Conservation (phyloP, 352 stramenopile species). For the Globisporangium spinosum region DNA sequence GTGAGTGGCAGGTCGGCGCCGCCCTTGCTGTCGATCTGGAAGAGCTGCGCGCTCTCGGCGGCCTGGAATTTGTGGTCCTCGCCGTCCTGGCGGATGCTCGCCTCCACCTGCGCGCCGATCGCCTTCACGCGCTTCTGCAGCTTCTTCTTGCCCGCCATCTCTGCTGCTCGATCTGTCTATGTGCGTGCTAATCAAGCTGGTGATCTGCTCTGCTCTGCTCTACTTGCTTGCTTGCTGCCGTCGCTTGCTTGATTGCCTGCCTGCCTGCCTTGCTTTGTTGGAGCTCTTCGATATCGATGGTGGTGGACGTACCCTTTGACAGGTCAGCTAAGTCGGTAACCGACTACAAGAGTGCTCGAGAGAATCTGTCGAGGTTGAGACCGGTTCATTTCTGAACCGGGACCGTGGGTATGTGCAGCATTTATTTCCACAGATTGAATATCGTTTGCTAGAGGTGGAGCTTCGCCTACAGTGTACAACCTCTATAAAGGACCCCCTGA, state of each 20-base stretch:
- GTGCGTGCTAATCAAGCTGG: background rate
- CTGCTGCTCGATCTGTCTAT: background rate
- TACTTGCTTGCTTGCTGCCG: background rate
- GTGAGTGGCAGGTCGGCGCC: conserved; percentile 34
- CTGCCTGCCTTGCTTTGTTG: background rate
- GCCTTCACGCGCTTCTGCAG: conserved; percentile 63
- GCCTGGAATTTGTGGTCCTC: conserved; percentile 81
- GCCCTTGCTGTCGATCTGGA: conserved; percentile 76
- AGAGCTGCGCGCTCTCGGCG: conserved; percentile 64
- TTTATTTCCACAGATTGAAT: background rate
- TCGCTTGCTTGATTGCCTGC: background rate
- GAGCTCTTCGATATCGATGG: background rate
- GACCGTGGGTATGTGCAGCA: background rate
- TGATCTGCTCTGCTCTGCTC: background rate
- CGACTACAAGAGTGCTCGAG: background rate
- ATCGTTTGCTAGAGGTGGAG: background rate
- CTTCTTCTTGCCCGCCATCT: conserved; percentile 51
- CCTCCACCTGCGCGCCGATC: conserved; percentile 71
- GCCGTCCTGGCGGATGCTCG: conserved; percentile 70
- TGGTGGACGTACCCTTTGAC: background rate
- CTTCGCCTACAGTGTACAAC: background rate
- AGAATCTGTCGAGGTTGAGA: background rate
- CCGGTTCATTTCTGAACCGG: background rate
- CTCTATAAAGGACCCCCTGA: background rate
- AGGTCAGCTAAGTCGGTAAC: background rate